Evolutionary conservation across 352 stramenopile genomes (phyloP).

Genomic region (Pythium pyrilobum): DNA sequence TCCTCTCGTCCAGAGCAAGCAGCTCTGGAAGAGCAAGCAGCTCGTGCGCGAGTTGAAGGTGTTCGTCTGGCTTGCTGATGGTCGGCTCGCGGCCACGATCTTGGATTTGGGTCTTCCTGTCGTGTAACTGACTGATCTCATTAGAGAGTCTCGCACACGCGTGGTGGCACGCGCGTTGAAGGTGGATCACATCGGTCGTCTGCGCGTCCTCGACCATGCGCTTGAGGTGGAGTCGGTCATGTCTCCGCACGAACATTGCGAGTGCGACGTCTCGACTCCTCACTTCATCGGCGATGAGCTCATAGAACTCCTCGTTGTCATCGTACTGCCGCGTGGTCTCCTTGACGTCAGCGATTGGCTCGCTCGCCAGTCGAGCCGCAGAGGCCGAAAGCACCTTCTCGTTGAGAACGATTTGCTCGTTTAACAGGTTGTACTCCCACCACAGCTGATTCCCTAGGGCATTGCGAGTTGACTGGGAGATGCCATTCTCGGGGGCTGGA

Average conservation of each 20-base stretch:
- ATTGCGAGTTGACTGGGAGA: too few relatives aligned
- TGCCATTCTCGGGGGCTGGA: too few relatives aligned
- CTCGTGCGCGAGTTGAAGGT: too few relatives aligned
- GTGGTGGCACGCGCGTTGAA: not conserved
- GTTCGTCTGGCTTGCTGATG: too few relatives aligned
- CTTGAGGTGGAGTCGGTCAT: not conserved
- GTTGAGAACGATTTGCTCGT: constrained; percentile 16
- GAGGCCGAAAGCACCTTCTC: constrained; percentile 29
- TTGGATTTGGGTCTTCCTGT: not conserved
- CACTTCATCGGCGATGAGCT: constrained; percentile 26
- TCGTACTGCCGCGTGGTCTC: constrained; percentile 24
- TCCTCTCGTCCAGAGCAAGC: too few relatives aligned
- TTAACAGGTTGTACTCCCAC: not conserved
- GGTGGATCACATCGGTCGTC: not conserved
- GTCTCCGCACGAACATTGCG: constrained; percentile 19
- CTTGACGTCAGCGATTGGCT: constrained; percentile 15
- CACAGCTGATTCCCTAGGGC: not conserved
- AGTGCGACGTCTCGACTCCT: constrained; percentile 25
- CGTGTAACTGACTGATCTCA: not conserved
- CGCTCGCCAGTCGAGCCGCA: constrained; percentile 14
- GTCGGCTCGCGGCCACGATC: not conserved
- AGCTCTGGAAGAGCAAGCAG: too few relatives aligned
- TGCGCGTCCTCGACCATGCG: not conserved
- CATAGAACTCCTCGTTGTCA: constrained; percentile 34
- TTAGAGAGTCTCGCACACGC: not conserved